Evolutionary conservation across 192 early-diverging fungal species (phyloP), one percentile per base, ranked within the genome.

Genomic region (Linnemannia schmuckeri): DNA sequence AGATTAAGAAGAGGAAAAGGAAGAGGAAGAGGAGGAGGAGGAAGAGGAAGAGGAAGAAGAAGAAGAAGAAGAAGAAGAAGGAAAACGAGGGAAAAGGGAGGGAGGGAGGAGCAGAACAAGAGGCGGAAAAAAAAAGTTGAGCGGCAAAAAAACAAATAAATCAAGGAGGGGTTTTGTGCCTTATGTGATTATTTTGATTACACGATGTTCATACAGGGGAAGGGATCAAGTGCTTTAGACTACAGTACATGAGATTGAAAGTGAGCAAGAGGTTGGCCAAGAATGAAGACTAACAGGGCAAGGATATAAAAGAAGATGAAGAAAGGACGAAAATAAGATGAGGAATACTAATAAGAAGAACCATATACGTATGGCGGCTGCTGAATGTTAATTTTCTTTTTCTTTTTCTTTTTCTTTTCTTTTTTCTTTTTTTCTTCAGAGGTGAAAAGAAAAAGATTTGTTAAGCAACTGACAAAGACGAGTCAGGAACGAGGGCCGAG

Each of bases 1-100:
- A 80, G 42, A 68, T 69, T 54, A 47, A 33, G 76, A 75, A 52
- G 42, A 70, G 70, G 12, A 70, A 38, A 22, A 71, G 55, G 20
- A 66, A 66, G 35, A 52, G 27, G 35, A 78, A 35, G 72, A 63
- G 55, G 22, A 66, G 49, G 27, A 52, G 41, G 54, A 57, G 42
- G 47, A 4, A 78, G 42, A 42, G 38, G 24, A 37, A 83, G 15
- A 46, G 13, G 49, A 66, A 37, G 44, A 33, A 37, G 47, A 41
- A 30, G 42, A 13, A 24, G 70, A 76, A 40, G 37, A 47, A 24
- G 54, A 71, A 52, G 15, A 42, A 46, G 33, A 66, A 44, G 44
- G 52, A 37, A 40, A 61, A 17, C 15, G 70, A 74, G 22, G 66
- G 38, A 27, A 74, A 83, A 70, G 46, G 69, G n/a, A 42, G n/a